Evolutionary conservation across 73 alveolate species (phyloP), one percentile per base, ranked within the genome.

Genomic region (Uronychia setigera): DNA sequence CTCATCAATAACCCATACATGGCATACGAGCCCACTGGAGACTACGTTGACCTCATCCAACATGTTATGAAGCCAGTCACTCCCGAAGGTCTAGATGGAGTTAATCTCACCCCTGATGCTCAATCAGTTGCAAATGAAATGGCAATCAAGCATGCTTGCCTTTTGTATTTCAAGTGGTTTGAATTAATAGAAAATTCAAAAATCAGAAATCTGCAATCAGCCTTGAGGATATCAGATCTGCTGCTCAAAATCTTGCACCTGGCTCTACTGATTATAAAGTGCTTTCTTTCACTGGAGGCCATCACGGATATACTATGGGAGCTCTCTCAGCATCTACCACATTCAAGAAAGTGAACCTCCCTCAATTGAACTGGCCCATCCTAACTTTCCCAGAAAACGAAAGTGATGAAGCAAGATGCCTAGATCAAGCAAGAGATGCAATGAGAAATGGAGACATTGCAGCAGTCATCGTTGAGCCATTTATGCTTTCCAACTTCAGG

Each of bases 251-350:
- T 19, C n/a, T 11, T 11, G 67, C 67, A 11, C 67, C 67, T 11
- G 67, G 67, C n/a, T 11, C 67, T 11, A 46, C 33, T 46, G 86
- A 82, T 29, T 78, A 84, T 29, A 31, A 31, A 25, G 91, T 91
- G 29, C n/a, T 91, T 46, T 83, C 94, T 33, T 85, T 87, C 58
- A 60, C 59, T 13, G 84, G 88, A 29, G 83, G 90, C 29, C 35
- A 87, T 58, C 96, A 91, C 80, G 93, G 96, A n/a, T 58, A 90
- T 74, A 79, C 89, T 0, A 76, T 81, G 26, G 91, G 86, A 9
- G 35, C 82, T 25, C 78, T 80, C 25, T 86, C 93, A 9, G 74
- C 74, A 26, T 58, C 84, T 1, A 80, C 75, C 14, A 46, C 74
- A 19, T 58, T 84, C 28, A 78, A 87, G 31, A 87, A 81, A 34